A percentile compares a stretch with the other conserved stretches of the same genome.
Evolutionary conservation across 345 rosid genomes (phyloP).

Genomic region (Toxicodendron radicans): DNA sequence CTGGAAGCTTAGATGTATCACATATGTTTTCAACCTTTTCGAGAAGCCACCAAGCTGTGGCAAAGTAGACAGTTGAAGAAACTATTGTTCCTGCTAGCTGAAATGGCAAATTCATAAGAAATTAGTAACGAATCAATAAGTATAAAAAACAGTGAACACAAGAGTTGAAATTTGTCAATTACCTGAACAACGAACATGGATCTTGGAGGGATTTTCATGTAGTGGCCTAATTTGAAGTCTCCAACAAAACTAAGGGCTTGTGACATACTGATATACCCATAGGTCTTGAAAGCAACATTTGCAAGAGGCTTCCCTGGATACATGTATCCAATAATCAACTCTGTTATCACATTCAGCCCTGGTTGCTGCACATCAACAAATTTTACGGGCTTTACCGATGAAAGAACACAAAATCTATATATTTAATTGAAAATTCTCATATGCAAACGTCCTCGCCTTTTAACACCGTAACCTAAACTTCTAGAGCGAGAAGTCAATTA

Average conservation of each 20-base stretch:
- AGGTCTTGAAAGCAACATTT: conserved; percentile 50
- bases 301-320: conserved; percentile 56
- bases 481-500: too few species aligned
- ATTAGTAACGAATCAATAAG: not conserved
- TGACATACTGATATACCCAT: conserved; percentile 43
- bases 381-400: not conserved
- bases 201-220: conserved; percentile 60
- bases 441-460: too few species aligned
- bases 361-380: conserved; percentile 39
- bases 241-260: conserved; percentile 48
- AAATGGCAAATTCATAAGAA: not conserved
- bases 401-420: too few species aligned
- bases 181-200: conserved; percentile 62
- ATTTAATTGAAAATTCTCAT: too few species aligned
- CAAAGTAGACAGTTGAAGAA: conserved; percentile 46
- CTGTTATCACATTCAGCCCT: conserved; percentile 49
- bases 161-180: not conserved
- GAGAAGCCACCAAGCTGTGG: conserved; percentile 58
- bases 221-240: conserved; percentile 64
- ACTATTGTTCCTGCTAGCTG: conserved; percentile 46
- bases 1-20: conserved; percentile 27
- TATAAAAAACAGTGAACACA: not conserved
- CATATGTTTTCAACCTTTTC: conserved; percentile 39
- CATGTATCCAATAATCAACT: conserved; percentile 56
- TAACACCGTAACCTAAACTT: too few species aligned